Evolutionary conservation across 495 filamentous ascomycete genomes (phyloP).

Genomic region (Podospora australis): DNA sequence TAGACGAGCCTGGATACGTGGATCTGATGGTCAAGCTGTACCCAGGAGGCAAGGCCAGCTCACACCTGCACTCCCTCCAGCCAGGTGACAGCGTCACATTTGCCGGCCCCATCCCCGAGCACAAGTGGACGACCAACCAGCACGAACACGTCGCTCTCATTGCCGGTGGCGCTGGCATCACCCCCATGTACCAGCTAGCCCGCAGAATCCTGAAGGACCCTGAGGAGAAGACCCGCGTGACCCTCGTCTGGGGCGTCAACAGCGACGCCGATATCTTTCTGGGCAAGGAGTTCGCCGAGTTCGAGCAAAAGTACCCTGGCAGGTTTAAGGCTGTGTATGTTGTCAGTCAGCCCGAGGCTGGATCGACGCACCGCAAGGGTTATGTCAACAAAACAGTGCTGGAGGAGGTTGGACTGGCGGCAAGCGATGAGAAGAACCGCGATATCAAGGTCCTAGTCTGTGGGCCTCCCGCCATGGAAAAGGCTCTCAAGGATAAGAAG

Average conservation of each 20-base stretch:
- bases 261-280: slow-evolving; percentile 57
- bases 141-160: slow-evolving; percentile 51
- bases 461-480: slow-evolving; percentile 58
- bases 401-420: slow-evolving; percentile 37
- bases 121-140: slow-evolving; percentile 50
- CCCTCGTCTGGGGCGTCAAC: slow-evolving; percentile 60
- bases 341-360: slow-evolving; percentile 42
- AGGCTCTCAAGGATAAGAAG: slow-evolving; percentile 42
- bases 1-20: slow-evolving; percentile 48
- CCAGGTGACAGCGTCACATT: slow-evolving; percentile 55
- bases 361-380: slow-evolving; percentile 44
- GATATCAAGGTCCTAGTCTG: slow-evolving; percentile 60
- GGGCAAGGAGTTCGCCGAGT: slow-evolving; percentile 45
- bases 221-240: slow-evolving; percentile 54
- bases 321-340: slow-evolving; percentile 56
- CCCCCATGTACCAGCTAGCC: slow-evolving; percentile 55
- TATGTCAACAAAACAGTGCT: slow-evolving; percentile 52
- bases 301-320: slow-evolving; percentile 47
- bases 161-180: slow-evolving; percentile 59
- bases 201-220: slow-evolving; percentile 58
- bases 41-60: slow-evolving; percentile 55
- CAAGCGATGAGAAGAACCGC: slow-evolving; percentile 23
- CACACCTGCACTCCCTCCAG: slow-evolving; percentile 52
- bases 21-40: slow-evolving; percentile 61
- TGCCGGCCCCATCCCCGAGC: slow-evolving; percentile 39